Evolutionary conservation across 2,329 filamentous ascomycete genomes (phyloP).

Genomic region (Pseudocercospora vitis): DNA sequence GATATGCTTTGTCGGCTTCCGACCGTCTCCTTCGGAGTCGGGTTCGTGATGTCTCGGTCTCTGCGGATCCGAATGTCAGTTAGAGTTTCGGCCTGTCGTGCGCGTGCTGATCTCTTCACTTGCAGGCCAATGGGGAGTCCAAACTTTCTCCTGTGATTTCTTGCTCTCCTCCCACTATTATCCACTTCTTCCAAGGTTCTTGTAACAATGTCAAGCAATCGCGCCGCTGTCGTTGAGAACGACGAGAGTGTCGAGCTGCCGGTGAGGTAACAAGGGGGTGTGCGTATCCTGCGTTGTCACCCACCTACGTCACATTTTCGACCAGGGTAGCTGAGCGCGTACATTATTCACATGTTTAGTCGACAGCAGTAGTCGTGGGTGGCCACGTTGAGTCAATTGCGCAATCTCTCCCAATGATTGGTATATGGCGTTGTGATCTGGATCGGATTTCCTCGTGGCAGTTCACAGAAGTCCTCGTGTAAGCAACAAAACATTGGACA

Average conservation of each 20-base stretch:
- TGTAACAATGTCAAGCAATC: too few relatives aligned
- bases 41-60: not conserved
- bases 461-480: too few relatives aligned
- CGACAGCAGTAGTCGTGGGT: too few relatives aligned
- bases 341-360: not conserved
- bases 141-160: too few relatives aligned
- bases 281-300: not conserved
- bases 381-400: conserved; percentile 3
- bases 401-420: too few relatives aligned
- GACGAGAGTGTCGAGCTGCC: not conserved
- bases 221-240: too few relatives aligned
- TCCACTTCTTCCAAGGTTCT: too few relatives aligned
- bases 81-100: not conserved
- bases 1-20: too few relatives aligned
- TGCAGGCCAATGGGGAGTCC: not conserved
- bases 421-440: too few relatives aligned
- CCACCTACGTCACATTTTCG: conserved; percentile 1
- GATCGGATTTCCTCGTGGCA: too few relatives aligned
- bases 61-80: not conserved
- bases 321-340: not conserved
- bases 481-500: too few relatives aligned
- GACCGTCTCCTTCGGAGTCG: not conserved
- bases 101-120: not conserved
- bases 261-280: not conserved
- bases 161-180: too few relatives aligned